Evolutionary conservation across 169 alveolate species (phyloP).

Genomic region (Eimeria tenella): DNA sequence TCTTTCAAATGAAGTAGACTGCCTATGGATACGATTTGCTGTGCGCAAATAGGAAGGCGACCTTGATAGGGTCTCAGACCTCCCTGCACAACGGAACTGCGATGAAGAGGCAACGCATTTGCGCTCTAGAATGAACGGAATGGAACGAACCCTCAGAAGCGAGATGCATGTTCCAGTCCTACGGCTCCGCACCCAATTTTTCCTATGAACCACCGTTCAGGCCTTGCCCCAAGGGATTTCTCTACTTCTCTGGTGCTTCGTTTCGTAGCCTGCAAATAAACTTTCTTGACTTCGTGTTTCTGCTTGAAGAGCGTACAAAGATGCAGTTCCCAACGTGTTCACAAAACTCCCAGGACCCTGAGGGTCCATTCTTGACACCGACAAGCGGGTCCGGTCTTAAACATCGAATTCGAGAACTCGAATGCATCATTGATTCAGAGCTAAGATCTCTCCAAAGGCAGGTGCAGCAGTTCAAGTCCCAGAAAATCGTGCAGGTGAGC

Average conservation of each 20-base stretch:
- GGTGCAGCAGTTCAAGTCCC: conserved; percentile 74
- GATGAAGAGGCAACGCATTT: too few species aligned
- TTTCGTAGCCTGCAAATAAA: neutral
- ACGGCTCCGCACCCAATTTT: too few species aligned
- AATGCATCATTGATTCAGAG: conserved; percentile 76
- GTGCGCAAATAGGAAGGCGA: too few species aligned
- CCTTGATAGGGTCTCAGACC: too few species aligned
- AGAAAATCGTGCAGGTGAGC: conserved; percentile 78
- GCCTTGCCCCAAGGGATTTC: too few species aligned
- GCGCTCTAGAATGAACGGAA: too few species aligned
- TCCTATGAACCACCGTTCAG: too few species aligned
- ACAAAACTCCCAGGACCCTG: conserved; percentile 2
- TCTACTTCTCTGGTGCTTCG: neutral
- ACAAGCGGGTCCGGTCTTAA: conserved; percentile 80
- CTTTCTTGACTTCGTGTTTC: neutral
- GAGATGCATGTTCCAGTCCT: too few species aligned
- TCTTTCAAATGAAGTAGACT: too few species aligned
- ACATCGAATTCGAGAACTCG: conserved; percentile 80
- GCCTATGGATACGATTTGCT: too few species aligned
- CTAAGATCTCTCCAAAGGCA: conserved; percentile 70
- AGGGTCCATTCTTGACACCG: conserved; percentile 77
- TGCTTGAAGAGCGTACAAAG: neutral
- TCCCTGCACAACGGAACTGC: too few species aligned
- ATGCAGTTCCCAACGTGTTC: conserved; percentile 38
- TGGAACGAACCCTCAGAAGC: too few species aligned